phyloP scores from a whole-genome alignment of 163 green algal genomes.

The Chlorella variabilis region DNA sequence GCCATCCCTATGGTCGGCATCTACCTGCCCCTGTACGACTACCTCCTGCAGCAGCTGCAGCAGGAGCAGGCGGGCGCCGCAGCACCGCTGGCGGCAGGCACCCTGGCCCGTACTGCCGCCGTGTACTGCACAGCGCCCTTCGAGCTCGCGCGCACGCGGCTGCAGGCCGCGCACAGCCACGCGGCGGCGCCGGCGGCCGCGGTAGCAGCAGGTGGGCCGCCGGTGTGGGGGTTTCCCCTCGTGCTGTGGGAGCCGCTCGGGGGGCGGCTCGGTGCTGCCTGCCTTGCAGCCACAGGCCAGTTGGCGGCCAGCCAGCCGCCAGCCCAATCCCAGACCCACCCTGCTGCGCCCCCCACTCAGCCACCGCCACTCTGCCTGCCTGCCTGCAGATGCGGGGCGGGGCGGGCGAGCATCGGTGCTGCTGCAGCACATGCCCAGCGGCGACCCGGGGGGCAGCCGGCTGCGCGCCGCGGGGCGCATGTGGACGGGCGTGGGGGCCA shows the following conservation, averaged over 20 bases:
- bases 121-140: conserved; percentile 88
- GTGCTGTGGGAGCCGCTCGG: no score
- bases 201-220: neutral
- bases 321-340: no score
- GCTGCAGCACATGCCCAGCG: conserved; percentile 31
- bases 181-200: neutral
- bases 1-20: conserved; percentile 93
- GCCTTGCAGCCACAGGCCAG: no score
- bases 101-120: conserved; percentile 73
- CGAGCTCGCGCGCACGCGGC: conserved; percentile 91
- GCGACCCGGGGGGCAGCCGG: neutral
- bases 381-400: neutral
- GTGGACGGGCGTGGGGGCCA: conserved; percentile 87
- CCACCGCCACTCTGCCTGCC: no score
- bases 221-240: no score
- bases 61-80: conserved; percentile 6
- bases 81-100: conserved; percentile 83
- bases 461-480: conserved; percentile 53
- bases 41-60: conserved; percentile 59
- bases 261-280: no score
- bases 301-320: no score
- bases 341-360: no score
- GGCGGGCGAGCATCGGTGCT: conserved; percentile 2
- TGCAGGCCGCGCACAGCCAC: conserved; percentile 69
- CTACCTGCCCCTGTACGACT: conserved; percentile 97